A percentile compares a stretch with the other conserved stretches of the same genome.
These are phyloP conservation scores for Thozetella sp. DNA, from an alignment of 495 filamentous ascomycete species.

Conservation along the genomic window DNA sequence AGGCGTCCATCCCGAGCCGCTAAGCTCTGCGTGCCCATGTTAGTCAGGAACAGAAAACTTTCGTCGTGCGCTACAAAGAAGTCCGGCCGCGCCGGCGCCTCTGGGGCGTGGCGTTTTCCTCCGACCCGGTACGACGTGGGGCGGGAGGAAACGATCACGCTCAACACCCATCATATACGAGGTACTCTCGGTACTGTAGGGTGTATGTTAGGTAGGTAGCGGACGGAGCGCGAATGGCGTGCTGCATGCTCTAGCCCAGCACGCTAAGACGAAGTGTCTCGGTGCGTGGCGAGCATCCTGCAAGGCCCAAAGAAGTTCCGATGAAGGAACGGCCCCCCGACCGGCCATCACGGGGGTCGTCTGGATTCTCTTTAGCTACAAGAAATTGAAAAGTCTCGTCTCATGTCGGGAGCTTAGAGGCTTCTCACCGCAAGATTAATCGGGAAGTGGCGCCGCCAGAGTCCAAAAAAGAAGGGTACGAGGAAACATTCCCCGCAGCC, in stretches of 20 bases:
- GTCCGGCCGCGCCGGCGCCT: background rate
- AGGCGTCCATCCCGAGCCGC: background rate
- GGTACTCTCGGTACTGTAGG: no score
- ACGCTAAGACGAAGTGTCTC: background rate
- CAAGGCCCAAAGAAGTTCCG: background rate
- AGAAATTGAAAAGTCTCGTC: no score
- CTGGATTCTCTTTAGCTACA: background rate
- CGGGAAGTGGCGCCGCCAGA: background rate
- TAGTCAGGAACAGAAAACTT: background rate
- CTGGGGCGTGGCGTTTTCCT: background rate
- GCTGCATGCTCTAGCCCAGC: background rate
- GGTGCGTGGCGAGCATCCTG: background rate
- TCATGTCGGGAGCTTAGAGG: no score
- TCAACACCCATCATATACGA: background rate
- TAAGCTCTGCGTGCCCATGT: background rate
- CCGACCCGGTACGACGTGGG: background rate
- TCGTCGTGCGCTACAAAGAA: background rate
- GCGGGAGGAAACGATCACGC: background rate
- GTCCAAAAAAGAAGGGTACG: no score
- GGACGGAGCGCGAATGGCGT: background rate
- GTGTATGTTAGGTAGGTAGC: no score
- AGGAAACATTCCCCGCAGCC: no score
- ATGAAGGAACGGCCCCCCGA: background rate
- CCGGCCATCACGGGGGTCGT: background rate
- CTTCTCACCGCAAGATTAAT: background rate